Evolutionary conservation across 2,329 filamentous ascomycete species (phyloP).

Genomic region (Curvularia spicifera): DNA sequence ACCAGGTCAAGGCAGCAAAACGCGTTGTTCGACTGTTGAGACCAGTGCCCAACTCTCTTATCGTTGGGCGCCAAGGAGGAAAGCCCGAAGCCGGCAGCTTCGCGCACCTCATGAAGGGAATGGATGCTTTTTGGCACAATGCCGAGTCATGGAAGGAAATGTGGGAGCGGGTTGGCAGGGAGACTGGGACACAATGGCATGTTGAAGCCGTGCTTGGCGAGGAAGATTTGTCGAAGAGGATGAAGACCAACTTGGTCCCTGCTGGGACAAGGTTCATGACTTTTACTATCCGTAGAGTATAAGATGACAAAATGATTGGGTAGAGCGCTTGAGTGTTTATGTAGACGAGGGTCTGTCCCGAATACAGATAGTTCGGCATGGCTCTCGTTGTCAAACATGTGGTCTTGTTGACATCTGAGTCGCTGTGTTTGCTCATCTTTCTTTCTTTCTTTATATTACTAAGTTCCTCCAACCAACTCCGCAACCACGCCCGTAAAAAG

Average conservation of each 20-base stretch:
- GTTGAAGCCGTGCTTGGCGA: slow-evolving; percentile 39
- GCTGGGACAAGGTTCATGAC: slow-evolving; percentile 34
- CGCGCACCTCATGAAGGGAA: slow-evolving; percentile 22
- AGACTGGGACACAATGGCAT: slow-evolving; percentile 48
- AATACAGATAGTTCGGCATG: background rate
- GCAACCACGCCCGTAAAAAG: no score
- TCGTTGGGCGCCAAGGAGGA: slow-evolving; percentile 52
- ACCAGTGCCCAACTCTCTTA: slow-evolving; percentile 41
- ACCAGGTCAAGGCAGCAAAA: slow-evolving; percentile 48
- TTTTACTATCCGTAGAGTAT: slow-evolving; percentile 36
- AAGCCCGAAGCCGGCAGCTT: slow-evolving; percentile 38
- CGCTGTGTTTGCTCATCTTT: background rate
- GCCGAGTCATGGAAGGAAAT: slow-evolving; percentile 45
- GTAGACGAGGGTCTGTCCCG: background rate
- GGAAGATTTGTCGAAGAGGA: slow-evolving; percentile 30
- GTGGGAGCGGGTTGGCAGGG: slow-evolving; percentile 50
- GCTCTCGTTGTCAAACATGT: background rate
- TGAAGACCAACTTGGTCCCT: slow-evolving; percentile 30
- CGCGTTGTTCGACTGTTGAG: slow-evolving; percentile 44
- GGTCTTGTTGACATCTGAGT: background rate
- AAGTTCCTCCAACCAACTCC: no score
- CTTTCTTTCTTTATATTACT: no score
- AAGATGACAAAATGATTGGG: background rate
- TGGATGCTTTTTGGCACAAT: slow-evolving; percentile 48
- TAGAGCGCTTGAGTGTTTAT: background rate